Base-by-base conservation (phyloP, 2,329 filamentous ascomycete genomes). In the Xylaria sp. region DNA sequence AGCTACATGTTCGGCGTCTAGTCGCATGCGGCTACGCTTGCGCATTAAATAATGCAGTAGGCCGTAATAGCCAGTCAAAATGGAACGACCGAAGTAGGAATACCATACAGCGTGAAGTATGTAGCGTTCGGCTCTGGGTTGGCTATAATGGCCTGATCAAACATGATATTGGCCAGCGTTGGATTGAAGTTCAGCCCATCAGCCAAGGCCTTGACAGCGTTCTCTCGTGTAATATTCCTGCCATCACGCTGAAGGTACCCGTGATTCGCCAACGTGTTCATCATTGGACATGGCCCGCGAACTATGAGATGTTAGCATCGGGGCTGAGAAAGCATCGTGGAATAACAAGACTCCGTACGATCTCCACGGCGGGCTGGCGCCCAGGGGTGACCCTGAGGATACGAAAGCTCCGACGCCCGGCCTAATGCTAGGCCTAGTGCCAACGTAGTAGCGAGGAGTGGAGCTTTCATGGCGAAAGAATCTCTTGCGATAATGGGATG, bases 241-340 rank as follows among this genome's bases (percentile, higher is more conserved):
- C 81, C 81, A 47, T 80, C 70, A 44, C 75, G 81, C 2, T 78
- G 80, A 1, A 84, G 74, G 54, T 79, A 81, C 7, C 77, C 78
- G 60, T 83, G 79, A 67, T 83, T 84, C 6, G 80, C 79, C 11
- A 84, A 70, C 0, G 81, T 78, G 67, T 84, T 84, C 63, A 83
- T 71, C 76, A 82, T 81, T 0, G 82, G 81, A 59, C 81, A 84
- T 23, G 81, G 80, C 0, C 76, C 75, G 15, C 77, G 73, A 19
- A 76, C 75, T 78, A 25, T 46, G 10, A 51, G 33, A 33, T 27
- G 40, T 54, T 54, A 58, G 40, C 23, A 27, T 40, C 17, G 19
- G 17, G 17, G 33, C 23, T 5, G 1, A 9, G 27, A 7, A n/a
- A 21, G 13, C 29, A 9, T 17, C 6, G 37, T 3, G 2, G 3